A percentile compares a stretch with the other conserved stretches of the same genome.
Conservation (phyloP, 2,329 filamentous ascomycete genomes). For the Sclerotinia borealis region DNA sequence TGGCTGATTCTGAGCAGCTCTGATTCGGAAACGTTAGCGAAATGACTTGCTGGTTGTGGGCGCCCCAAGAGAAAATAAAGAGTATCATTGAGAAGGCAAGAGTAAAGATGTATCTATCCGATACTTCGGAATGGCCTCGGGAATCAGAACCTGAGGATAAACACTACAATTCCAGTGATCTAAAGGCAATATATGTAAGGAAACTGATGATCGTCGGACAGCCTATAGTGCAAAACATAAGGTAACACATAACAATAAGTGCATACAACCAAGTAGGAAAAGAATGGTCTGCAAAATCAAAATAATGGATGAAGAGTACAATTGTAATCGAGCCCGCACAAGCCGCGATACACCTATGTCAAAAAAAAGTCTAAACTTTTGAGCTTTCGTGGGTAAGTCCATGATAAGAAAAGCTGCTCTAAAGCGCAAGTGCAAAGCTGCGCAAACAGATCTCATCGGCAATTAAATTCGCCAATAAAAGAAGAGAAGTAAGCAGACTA, state of each 20-base stretch:
- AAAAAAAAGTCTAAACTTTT: constrained; percentile 29
- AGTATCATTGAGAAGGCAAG: neutral
- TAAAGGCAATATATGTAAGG: neutral
- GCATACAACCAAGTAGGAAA: constrained; percentile 8
- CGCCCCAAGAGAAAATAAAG: neutral
- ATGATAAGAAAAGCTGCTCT: constrained; percentile 19
- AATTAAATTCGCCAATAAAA: constrained; percentile 13
- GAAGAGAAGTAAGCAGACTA: constrained; percentile 21
- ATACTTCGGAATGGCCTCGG: neutral
- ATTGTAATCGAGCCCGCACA: constrained; percentile 22
- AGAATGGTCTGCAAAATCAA: neutral
- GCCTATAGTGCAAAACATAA: constrained; percentile 6
- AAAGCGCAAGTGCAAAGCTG: constrained; percentile 15
- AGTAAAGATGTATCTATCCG: neutral
- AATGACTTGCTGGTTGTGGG: neutral
- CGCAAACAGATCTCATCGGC: constrained; percentile 15
- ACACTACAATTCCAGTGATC: neutral
- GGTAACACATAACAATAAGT: constrained; percentile 3
- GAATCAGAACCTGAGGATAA: constrained; percentile 1
- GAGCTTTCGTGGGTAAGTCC: constrained; percentile 21
- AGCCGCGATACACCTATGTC: constrained; percentile 20
- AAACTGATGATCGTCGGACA: constrained; percentile 7
- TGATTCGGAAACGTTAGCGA: neutral
- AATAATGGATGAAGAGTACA: constrained; percentile 16
- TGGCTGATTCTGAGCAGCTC: neutral